Evolutionary conservation across 768 basidiomycete genomes (phyloP).

Genomic region (Clitopilus passeckerianus): DNA sequence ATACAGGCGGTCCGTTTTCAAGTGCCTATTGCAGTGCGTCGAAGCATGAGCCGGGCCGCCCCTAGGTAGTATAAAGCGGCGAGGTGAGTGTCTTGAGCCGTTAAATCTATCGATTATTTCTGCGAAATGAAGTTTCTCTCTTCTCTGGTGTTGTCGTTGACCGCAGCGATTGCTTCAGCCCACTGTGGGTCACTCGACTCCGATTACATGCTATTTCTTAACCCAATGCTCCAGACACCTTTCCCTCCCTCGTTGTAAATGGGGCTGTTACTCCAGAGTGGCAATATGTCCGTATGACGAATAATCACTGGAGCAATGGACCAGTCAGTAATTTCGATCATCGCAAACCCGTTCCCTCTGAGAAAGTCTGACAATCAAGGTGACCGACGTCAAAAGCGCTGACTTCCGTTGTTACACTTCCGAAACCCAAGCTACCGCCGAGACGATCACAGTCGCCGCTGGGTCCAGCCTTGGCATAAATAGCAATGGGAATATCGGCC

Average conservation of each 20-base stretch:
- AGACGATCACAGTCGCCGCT: conserved; percentile 23
- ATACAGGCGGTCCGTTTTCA: too few species aligned
- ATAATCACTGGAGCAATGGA: background rate
- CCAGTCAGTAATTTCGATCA: background rate
- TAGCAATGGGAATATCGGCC: conserved; percentile 25
- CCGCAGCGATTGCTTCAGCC: background rate
- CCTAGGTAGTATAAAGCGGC: background rate
- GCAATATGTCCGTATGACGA: background rate
- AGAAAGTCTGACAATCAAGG: background rate
- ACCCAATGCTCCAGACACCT: background rate
- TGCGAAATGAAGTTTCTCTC: background rate
- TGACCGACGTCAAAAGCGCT: conserved; percentile 2
- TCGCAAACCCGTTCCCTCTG: background rate
- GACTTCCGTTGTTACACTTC: conserved; percentile 26
- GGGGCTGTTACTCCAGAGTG: background rate
- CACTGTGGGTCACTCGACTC: background rate
- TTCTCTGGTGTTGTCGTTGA: background rate
- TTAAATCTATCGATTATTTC: background rate
- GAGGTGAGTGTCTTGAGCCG: background rate
- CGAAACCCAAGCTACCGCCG: conserved; percentile 17
- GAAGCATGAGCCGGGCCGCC: background rate
- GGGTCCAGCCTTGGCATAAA: conserved; percentile 25
- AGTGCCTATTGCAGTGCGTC: background rate
- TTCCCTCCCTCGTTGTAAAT: background rate
- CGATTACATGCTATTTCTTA: background rate